Evolutionary conservation across 176 grass and related monocot genomes (phyloP).

Genomic region (Ensete glaucum): DNA sequence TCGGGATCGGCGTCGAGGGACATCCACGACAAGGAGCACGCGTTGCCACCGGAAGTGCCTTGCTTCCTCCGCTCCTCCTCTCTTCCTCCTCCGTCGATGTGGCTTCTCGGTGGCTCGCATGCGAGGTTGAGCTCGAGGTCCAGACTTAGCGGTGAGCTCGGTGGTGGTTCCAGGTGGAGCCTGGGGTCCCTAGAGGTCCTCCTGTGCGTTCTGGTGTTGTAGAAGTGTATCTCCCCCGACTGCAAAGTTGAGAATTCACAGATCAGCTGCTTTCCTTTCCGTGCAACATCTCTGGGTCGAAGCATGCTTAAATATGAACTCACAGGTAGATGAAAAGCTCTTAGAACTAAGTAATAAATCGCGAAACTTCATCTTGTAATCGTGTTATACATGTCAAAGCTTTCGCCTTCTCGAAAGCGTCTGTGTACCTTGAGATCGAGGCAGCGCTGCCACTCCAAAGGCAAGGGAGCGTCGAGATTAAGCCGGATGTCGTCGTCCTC

Average conservation of each 20-base stretch:
- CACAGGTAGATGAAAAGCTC: no score
- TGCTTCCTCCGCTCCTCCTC: background rate
- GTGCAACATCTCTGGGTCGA: no score
- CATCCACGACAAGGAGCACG: background rate
- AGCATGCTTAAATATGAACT: no score
- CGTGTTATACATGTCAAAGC: background rate
- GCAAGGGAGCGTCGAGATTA: conserved; percentile 9
- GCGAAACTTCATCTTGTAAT: no score
- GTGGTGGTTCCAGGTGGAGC: background rate
- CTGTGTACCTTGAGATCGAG: conserved; percentile 13
- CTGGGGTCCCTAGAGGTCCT: conserved; percentile 6
- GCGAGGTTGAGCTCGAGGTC: conserved; percentile 14
- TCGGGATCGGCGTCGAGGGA: background rate
- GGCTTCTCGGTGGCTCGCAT: background rate
- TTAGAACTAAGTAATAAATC: no score
- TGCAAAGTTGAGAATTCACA: background rate
- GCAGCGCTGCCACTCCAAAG: conserved; percentile 17
- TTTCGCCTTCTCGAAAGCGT: background rate
- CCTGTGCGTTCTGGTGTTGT: conserved; percentile 6
- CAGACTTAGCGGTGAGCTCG: background rate
- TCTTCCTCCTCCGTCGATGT: background rate
- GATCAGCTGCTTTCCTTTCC: no score
- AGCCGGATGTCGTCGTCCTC: background rate
- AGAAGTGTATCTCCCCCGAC: conserved; percentile 8
- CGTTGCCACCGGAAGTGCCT: background rate